Evolutionary conservation across 495 filamentous ascomycete species (phyloP), one percentile per base, ranked within the genome.

Genomic region (Lasiosphaeriaceae sp.): DNA sequence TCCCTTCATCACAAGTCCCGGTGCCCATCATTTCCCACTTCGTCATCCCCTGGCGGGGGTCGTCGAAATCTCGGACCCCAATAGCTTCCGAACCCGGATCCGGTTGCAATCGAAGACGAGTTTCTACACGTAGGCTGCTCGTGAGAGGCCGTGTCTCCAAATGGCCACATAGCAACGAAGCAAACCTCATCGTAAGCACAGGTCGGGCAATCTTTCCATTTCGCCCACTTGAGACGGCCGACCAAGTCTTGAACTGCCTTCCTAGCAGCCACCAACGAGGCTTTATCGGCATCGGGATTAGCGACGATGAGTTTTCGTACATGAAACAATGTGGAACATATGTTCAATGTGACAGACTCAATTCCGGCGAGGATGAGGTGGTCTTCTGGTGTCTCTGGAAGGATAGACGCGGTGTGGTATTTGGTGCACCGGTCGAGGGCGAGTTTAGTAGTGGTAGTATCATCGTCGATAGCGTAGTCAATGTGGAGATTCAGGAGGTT

Each of bases 151-250:
- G 39, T 47, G 24, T 74, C 74, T 0, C 85, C 85, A 61, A 79
- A 74, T 0, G 85, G 86, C 83, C 85, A 88, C 65, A 88, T 83
- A 1, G 86, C 81, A 2, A 86, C 61, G 16, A 85, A 77, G 68
- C 85, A 88, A 16, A 84, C 72, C 66, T 88, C 81, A 53, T 84
- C 78, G 17, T 71, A 65, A 0, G 55, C 66, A 55, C 85, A 88
- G 12, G 69, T 70, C 3, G 45, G 20, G 54, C 85, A 87, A 45
- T 81, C 69, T 60, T 83, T 85, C 83, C 83, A 89, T 0, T 69
- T 78, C 17, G 79, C 73, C 85, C 86, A 89, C 19, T 71, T 66
- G 21, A 89, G 71, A 49, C 80, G 77, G 0, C 67, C 61, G 22
- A 80, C 76, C 44, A 87, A 66, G 4, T 60, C 55, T 4, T 63